These are phyloP conservation scores for Aspergillus niger DNA, from an alignment of 2,329 filamentous ascomycete species.

Conservation along the genomic window DNA sequence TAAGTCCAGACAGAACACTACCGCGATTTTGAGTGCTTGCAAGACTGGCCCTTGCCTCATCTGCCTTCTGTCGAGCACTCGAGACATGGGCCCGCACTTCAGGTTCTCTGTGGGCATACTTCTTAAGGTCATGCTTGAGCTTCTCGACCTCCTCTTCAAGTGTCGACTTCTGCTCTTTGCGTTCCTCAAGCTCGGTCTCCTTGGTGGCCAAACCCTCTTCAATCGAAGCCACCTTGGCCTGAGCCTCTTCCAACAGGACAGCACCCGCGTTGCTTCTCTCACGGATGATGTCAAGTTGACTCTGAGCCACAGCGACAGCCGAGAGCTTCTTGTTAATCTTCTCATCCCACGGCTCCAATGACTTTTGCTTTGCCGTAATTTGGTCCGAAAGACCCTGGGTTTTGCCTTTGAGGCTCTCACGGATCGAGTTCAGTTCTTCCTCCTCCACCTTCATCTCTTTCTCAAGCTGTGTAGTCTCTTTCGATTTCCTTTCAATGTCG, in stretches of 20 bases:
- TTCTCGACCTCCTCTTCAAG: constrained; percentile 74
- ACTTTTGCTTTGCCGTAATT: constrained; percentile 89
- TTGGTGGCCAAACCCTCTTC: constrained; percentile 72
- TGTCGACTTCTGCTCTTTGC: constrained; percentile 69
- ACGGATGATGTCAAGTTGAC: constrained; percentile 85
- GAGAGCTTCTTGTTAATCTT: constrained; percentile 97
- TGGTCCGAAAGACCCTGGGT: constrained; percentile 92
- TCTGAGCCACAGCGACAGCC: constrained; percentile 89
- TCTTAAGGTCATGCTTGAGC: constrained; percentile 70
- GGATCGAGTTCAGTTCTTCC: constrained; percentile 76
- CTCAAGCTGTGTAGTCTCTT: constrained; percentile 77
- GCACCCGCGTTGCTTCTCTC: constrained; percentile 88
- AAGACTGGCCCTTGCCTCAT: constrained; percentile 89
- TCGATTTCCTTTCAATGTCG: constrained; percentile 74
- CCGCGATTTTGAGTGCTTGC: constrained; percentile 89
- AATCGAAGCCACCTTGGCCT: constrained; percentile 74
- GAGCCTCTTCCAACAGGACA: constrained; percentile 78
- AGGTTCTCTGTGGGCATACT: constrained; percentile 75
- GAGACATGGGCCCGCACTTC: constrained; percentile 82
- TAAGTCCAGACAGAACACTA: constrained; percentile 85
- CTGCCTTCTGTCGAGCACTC: constrained; percentile 87
- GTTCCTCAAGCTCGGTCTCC: constrained; percentile 71
- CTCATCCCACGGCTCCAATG: constrained; percentile 92
- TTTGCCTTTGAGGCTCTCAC: constrained; percentile 88
- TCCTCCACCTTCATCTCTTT: constrained; percentile 76